These are phyloP conservation scores for Talaromyces marneffei DNA, from an alignment of 2,329 filamentous ascomycete species.

Conservation along the genomic window DNA sequence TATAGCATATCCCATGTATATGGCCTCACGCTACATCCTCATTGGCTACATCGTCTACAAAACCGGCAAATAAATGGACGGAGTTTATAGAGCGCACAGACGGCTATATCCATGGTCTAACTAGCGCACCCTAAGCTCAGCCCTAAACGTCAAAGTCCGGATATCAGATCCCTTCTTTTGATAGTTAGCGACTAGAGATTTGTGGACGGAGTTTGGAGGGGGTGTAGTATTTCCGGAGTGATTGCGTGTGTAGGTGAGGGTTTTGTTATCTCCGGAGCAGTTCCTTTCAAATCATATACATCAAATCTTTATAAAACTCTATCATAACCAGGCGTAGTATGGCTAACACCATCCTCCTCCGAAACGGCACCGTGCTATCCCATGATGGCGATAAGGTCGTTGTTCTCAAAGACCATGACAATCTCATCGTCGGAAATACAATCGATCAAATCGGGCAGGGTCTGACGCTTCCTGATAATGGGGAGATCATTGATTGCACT, in stretches of 20 bases:
- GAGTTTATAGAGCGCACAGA: background rate
- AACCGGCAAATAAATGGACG: background rate
- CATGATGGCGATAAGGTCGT: background rate
- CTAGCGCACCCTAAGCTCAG: background rate
- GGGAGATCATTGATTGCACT: conserved; percentile 1
- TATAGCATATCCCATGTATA: background rate
- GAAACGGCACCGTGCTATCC: conserved; percentile 1
- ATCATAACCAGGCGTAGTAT: background rate
- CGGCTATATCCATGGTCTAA: background rate
- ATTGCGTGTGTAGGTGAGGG: background rate
- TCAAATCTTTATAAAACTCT: background rate
- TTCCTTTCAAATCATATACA: background rate
- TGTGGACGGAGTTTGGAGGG: background rate
- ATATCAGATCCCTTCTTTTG: background rate
- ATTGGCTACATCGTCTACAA: background rate
- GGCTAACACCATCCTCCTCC: background rate
- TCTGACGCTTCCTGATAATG: background rate
- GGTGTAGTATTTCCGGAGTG: background rate
- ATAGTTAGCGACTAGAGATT: background rate
- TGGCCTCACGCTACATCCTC: background rate
- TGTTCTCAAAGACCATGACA: background rate
- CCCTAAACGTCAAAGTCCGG: background rate
- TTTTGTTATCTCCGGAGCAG: background rate
- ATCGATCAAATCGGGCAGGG: background rate
- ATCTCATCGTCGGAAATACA: background rate